Evolutionary conservation across 768 basidiomycete genomes (phyloP).

Genomic region (Kwoniella dendrophila): DNA sequence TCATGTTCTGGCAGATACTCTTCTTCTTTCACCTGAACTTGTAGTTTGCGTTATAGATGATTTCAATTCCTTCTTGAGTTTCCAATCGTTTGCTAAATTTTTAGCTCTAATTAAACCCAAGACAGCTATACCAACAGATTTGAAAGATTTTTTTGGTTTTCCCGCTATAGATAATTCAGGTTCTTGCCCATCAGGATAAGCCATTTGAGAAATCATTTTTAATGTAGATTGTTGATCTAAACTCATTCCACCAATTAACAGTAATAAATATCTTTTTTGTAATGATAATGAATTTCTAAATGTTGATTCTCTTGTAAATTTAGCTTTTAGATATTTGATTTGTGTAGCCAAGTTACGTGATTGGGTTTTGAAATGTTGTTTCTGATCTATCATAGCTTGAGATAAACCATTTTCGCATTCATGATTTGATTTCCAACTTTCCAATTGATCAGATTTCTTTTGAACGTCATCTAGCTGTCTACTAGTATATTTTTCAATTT

Average conservation of each 20-base stretch:
- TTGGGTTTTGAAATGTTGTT: slow-evolving; percentile 40
- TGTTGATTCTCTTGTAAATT: slow-evolving; percentile 79
- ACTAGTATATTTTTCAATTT: slow-evolving; percentile 1
- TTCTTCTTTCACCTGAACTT: slow-evolving; percentile 28
- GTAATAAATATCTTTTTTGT: slow-evolving; percentile 85
- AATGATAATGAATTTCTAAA: slow-evolving; percentile 75
- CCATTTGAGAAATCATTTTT: slow-evolving; percentile 52
- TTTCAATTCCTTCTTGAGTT: slow-evolving; percentile 34
- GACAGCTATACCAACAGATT: slow-evolving; percentile 48
- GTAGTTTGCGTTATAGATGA: slow-evolving; percentile 19
- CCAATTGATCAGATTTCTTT: slow-evolving; percentile 31
- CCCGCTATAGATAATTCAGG: slow-evolving; percentile 37
- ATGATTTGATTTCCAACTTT: slow-evolving; percentile 59
- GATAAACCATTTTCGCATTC: slow-evolving; percentile 42
- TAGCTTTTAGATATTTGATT: slow-evolving; percentile 87
- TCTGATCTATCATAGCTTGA: slow-evolving; percentile 25
- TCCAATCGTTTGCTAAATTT: slow-evolving; percentile 39
- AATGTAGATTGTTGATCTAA: slow-evolving; percentile 53
- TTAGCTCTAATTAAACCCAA: slow-evolving; percentile 43
- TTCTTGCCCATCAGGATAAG: slow-evolving; percentile 44
- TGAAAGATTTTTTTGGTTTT: slow-evolving; percentile 31
- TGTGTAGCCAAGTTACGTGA: slow-evolving; percentile 71
- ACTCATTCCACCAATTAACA: slow-evolving; percentile 62
- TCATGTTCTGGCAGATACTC: slow-evolving; percentile 26
- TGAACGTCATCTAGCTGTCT: slow-evolving; percentile 21